Conservation (phyloP, 176 grass and related monocot genomes). For the Carex myosuroides region DNA sequence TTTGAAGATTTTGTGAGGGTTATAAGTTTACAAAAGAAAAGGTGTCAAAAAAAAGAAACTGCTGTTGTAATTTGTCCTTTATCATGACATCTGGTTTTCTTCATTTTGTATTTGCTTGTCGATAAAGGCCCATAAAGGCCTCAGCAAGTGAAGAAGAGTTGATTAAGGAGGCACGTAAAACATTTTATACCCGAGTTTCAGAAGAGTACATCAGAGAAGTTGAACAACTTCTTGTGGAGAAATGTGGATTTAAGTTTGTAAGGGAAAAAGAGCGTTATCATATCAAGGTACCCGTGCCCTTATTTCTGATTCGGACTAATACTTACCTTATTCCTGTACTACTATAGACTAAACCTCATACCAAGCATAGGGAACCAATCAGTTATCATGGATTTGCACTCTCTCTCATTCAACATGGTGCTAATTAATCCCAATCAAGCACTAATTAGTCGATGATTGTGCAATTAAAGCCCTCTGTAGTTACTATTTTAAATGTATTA, state of each 20-base stretch:
- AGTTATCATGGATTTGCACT: not conserved
- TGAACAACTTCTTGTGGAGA: slow-evolving; percentile 4
- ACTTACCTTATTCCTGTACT: too few species aligned
- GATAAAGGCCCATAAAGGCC: not conserved
- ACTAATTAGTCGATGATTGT: not conserved
- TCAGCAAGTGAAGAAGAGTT: not conserved
- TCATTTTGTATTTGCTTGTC: not conserved
- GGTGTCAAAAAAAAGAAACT: not conserved
- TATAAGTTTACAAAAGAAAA: not conserved
- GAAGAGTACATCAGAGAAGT: slow-evolving; percentile 16
- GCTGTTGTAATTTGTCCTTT: not conserved
- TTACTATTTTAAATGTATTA: not conserved
- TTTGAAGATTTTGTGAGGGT: not conserved
- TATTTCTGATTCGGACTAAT: too few species aligned
- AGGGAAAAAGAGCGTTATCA: slow-evolving; percentile 18
- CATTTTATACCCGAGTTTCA: slow-evolving; percentile 17
- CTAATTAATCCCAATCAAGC: not conserved
- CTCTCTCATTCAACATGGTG: not conserved
- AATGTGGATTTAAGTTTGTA: slow-evolving; percentile 24
- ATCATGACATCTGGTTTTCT: not conserved
- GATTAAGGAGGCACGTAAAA: not conserved
- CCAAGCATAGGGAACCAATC: too few species aligned
- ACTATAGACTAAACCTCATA: too few species aligned
- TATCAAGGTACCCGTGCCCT: not conserved
- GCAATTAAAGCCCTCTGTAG: not conserved